phyloP scores from a whole-genome alignment of 345 rosid species.

The Eucalyptus cloeziana region DNA sequence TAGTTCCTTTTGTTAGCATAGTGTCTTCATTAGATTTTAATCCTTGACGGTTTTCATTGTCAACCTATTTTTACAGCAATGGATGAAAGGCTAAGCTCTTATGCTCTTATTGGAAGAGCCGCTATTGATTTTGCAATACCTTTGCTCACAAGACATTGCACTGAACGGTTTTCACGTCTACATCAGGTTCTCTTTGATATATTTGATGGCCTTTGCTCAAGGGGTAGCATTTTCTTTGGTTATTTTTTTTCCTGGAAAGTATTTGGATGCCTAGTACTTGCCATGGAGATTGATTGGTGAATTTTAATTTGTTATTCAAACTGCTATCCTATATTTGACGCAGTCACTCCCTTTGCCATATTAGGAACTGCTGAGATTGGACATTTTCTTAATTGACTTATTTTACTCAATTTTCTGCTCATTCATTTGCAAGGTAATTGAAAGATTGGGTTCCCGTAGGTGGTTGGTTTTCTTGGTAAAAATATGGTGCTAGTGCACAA shows the following conservation, averaged over 20 bases:
- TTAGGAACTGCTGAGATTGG: not conserved
- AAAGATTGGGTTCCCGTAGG: not conserved
- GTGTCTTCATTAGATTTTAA: not conserved
- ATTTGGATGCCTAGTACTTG: not conserved
- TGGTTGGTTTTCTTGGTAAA: not conserved
- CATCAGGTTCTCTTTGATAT: constrained; percentile 59
- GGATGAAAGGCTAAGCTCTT: constrained; percentile 93
- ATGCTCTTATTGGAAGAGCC: constrained; percentile 95
- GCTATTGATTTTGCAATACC: constrained; percentile 77
- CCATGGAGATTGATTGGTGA: not conserved
- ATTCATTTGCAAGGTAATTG: not conserved
- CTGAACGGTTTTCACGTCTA: constrained; percentile 61
- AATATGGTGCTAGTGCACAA: not conserved
- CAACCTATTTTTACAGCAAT: constrained; percentile 49
- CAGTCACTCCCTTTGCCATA: not conserved
- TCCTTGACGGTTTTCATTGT: not conserved
- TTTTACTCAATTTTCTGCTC: not conserved
- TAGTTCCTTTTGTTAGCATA: not conserved
- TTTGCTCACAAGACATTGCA: constrained; percentile 48
- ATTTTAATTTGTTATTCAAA: not conserved
- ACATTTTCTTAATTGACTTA: not conserved
- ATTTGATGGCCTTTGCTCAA: not conserved
- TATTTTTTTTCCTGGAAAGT: not conserved
- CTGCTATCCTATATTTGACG: not conserved
- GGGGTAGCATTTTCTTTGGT: not conserved